These are phyloP conservation scores for Erigeron canadensis DNA, from an alignment of 129 eudicot species.

Conservation along the genomic window DNA sequence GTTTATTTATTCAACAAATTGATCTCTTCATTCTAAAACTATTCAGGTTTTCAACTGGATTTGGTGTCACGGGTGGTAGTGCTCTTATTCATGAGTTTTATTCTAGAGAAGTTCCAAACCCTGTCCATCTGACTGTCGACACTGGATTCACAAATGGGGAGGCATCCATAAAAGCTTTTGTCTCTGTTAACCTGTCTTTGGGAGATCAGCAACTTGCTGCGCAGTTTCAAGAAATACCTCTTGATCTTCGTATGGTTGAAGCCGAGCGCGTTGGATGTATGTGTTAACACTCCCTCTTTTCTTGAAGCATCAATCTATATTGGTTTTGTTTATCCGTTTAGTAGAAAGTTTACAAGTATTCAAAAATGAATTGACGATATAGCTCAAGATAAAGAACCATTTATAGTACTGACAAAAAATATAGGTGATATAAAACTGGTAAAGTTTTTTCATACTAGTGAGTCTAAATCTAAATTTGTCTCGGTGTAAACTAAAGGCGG, in stretches of 20 bases:
- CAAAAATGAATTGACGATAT: background rate
- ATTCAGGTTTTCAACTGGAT: slow-evolving; percentile 92
- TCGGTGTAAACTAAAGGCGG: no score
- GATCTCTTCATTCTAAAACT: background rate
- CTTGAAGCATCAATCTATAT: background rate
- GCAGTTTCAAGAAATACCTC: slow-evolving; percentile 91
- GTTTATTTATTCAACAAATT: no score
- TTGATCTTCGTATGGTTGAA: slow-evolving; percentile 84
- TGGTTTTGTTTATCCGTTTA: background rate
- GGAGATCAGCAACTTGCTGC: slow-evolving; percentile 92
- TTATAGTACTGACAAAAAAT: background rate
- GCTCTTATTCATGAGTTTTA: slow-evolving; percentile 80
- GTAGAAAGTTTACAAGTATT: background rate
- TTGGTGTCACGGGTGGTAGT: slow-evolving; percentile 89
- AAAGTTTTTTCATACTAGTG: no score
- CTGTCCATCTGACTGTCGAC: slow-evolving; percentile 19
- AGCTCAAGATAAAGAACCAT: background rate
- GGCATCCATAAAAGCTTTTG: no score
- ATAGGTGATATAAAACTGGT: background rate
- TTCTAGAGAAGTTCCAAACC: slow-evolving; percentile 75
- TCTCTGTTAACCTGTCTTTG: slow-evolving; percentile 49
- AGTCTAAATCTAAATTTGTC: no score
- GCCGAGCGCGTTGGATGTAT: slow-evolving; percentile 94
- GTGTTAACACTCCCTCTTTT: slow-evolving; percentile 18
- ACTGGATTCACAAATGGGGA: no score